Base-by-base conservation (phyloP, 1,139 yeast genomes). In the Yamadazyma buinensis region DNA sequence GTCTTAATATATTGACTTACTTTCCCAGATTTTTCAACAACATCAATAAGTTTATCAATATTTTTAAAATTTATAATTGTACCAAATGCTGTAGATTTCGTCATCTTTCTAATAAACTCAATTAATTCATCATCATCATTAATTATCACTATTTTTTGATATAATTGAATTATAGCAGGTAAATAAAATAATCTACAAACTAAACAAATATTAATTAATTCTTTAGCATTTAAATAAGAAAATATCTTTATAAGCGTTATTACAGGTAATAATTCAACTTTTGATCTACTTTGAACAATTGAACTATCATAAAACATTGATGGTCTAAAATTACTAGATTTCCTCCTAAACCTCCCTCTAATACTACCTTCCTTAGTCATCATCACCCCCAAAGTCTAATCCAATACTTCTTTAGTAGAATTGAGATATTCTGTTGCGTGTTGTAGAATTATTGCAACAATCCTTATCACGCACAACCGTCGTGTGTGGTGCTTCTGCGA, bases 291-390 rank as follows among this genome's bases (percentile, higher is more conserved):
- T 23, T 15, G 35, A 9, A 41, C 36, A 2, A 24, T 9, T 1
- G 35, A 17, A 12, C 34, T 25, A 31, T 44, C 47, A 33, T 46
- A 47, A 28, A 37, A 42, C 7, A 17, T 14, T 3, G 32, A 33
- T 9, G 49, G 49, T 21, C 49, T 30, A 21, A 42, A 43, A 19
- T 34, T 30, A 28, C 49, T 44, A 4, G 46, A 41, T 20, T 40
- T 33, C 28, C 49, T 32, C 17, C 43, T 26, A 8, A 19, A 21
- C 7, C 19, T 5, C 5, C 19, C 19, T 7, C 7, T n/a, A n/a
- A n/a, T n/a, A n/a, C n/a, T n/a, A n/a, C n/a, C n/a, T n/a, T n/a
- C n/a, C n/a, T n/a, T n/a, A n/a, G n/a, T n/a, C n/a, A n/a, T n/a
- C n/a, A n/a, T n/a, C n/a, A n/a, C n/a, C n/a, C n/a, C n/a, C n/a